Evolutionary conservation across 768 basidiomycete species (phyloP).

Genomic region (Macrocybe gigantea): DNA sequence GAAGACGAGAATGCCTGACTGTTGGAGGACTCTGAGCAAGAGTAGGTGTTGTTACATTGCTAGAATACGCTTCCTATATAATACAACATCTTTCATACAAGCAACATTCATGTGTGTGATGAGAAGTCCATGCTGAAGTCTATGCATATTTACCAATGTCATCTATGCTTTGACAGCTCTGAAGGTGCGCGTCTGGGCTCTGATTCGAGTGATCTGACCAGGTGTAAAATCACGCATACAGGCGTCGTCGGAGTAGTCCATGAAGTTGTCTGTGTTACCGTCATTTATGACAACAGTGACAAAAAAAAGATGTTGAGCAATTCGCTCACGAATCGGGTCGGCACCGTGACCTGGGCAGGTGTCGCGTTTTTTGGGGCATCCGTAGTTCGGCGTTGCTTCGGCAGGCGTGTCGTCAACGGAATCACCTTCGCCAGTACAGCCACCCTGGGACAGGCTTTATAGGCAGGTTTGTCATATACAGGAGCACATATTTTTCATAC

Average conservation of each 20-base stretch:
- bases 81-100: no score
- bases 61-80: no score
- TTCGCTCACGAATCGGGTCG: constrained; percentile 37
- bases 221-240: constrained; percentile 41
- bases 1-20: no score
- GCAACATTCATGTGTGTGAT: no score
- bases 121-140: no score
- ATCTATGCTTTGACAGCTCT: constrained; percentile 19
- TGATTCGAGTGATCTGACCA: constrained; percentile 31
- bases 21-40: no score
- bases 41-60: no score
- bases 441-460: constrained; percentile 12
- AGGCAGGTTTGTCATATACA: not conserved
- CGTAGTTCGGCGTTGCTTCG: constrained; percentile 27
- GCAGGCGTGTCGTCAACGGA: constrained; percentile 36
- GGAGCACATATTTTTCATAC: constrained; percentile 4
- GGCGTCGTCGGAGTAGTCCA: constrained; percentile 41
- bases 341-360: constrained; percentile 24
- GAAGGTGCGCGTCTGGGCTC: constrained; percentile 34
- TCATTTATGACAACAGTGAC: no score
- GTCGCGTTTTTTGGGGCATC: constrained; percentile 27
- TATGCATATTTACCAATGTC: no score
- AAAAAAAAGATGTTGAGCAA: not conserved
- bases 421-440: constrained; percentile 30
- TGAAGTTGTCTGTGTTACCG: constrained; percentile 28